Base-by-base conservation (phyloP, 2,329 filamentous ascomycete genomes). In the Fusarium goolgardi region DNA sequence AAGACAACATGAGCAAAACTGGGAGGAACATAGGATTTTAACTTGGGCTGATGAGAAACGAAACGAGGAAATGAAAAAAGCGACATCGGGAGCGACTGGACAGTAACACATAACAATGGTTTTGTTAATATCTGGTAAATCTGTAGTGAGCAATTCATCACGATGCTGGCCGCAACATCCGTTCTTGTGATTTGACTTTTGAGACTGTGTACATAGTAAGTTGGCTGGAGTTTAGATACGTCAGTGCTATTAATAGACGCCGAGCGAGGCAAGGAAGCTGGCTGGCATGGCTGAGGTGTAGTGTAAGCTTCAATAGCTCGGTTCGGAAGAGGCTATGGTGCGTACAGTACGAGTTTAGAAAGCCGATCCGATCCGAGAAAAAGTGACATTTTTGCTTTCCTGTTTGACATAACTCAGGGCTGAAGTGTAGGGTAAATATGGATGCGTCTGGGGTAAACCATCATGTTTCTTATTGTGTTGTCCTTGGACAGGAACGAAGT, bases 21-120 rank as follows among this genome's bases (percentile, higher is more conserved):
- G 34, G 40, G 35, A 58, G 47, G 41, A 49, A 32, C 23, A 63
- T 51, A 58, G 59, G 57, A 39, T 63, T 55, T 37, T 51, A 35
- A 39, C 59, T 59, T 55, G 37, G 13, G 35, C n/a, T 69, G 49
- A 69, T 67, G 66, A 69, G 66, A 67, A 53, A 69, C 51, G 66
- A 69, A 46, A 59, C 49, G 61, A 69, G 41, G 62, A 51, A 59
- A 67, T 45, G 34, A 43, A 49, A 63, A 55, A 55, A 49, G 46
- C 31, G 35, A 44, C 39, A 68, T 60, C 54, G 44, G 47, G 40
- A 43, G 40, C 55, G 41, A 32, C 41, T 49, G 40, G 34, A 34
- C 23, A 55, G n/a, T 32, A 69, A 46, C 32, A 49, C 32, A 41
- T 25, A 54, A 25, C 16, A 41, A 50, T 29, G 25, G 44, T 43